Evolutionary conservation across 2,329 filamentous ascomycete species (phyloP).

Genomic region (Cordyceps cicadae): DNA sequence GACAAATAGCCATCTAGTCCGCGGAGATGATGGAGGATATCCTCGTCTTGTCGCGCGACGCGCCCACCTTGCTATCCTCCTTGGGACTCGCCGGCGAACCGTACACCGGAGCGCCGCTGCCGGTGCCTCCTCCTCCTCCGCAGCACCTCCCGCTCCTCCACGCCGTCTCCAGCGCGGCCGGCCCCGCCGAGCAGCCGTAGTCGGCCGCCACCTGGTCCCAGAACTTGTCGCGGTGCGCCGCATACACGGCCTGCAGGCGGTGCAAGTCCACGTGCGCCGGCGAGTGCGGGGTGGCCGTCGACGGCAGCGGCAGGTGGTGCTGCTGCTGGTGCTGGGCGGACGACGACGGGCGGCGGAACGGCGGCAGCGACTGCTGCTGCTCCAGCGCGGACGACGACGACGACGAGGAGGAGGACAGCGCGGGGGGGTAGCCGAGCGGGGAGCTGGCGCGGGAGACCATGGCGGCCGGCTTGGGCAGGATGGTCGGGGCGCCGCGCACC

Average conservation of each 20-base stretch:
- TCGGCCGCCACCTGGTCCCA: constrained; percentile 65
- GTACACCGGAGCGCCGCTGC: constrained; percentile 31
- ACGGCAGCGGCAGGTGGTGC: constrained; percentile 38
- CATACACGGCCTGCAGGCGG: constrained; percentile 63
- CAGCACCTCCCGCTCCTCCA: constrained; percentile 47
- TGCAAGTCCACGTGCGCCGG: constrained; percentile 49
- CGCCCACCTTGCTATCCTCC: constrained; percentile 27
- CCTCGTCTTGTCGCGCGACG: constrained; percentile 44
- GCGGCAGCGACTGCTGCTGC: constrained; percentile 34
- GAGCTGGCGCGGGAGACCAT: constrained; percentile 32
- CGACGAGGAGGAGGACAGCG: too few species aligned
- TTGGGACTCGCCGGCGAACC: constrained; percentile 42
- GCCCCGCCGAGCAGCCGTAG: constrained; percentile 57
- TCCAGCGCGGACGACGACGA: constrained; percentile 30
- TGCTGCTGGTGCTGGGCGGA: constrained; percentile 25
- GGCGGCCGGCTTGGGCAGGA: constrained; percentile 56
- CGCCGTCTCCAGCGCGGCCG: constrained; percentile 60
- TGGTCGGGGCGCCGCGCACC: constrained; percentile 41
- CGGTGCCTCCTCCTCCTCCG: constrained; percentile 35
- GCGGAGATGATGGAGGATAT: constrained; percentile 45
- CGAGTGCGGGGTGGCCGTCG: constrained; percentile 20
- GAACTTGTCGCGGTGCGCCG: constrained; percentile 60
- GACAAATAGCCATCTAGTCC: neutral
- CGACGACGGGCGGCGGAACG: constrained; percentile 24
- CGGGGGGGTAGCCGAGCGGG: constrained; percentile 31